A percentile compares a stretch with the other conserved stretches of the same genome.
phyloP scores from a whole-genome alignment of 352 stramenopile genomes.

The Pythium pyrilobum region DNA sequence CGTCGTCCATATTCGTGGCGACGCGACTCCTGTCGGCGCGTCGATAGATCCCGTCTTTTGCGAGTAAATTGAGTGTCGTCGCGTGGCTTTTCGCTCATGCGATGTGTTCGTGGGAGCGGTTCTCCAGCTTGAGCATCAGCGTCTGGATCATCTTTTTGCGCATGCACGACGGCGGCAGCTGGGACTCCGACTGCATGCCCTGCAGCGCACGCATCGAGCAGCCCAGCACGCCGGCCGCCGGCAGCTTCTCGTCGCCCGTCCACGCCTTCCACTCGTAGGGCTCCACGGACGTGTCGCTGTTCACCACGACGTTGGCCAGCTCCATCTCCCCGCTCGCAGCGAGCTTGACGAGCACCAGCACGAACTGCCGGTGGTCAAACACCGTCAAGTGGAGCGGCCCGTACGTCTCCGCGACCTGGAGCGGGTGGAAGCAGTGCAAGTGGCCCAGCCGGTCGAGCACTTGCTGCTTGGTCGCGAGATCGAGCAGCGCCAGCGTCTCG shows the following conservation, averaged over 20 bases:
- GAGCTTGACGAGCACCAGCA: slow-evolving; percentile 50
- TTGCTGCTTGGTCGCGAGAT: slow-evolving; percentile 58
- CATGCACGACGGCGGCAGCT: slow-evolving; percentile 39
- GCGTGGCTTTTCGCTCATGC: neutral
- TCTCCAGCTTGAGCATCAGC: slow-evolving; percentile 55
- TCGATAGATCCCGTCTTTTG: slow-evolving; percentile 8
- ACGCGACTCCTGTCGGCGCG: slow-evolving; percentile 26
- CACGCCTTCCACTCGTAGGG: slow-evolving; percentile 53
- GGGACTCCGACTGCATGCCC: slow-evolving; percentile 37
- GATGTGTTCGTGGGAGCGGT: slow-evolving; percentile 33
- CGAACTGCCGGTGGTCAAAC: slow-evolving; percentile 56
- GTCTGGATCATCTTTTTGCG: slow-evolving; percentile 58
- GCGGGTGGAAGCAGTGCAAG: slow-evolving; percentile 57
- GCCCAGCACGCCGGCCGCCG: slow-evolving; percentile 32
- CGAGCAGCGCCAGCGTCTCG: slow-evolving; percentile 59
- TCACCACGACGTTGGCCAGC: slow-evolving; percentile 41
- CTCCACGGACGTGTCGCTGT: slow-evolving; percentile 30
- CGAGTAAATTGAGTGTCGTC: neutral
- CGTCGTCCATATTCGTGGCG: slow-evolving; percentile 43
- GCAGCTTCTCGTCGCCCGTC: slow-evolving; percentile 50
- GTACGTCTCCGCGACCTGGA: slow-evolving; percentile 52
- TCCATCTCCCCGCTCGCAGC: slow-evolving; percentile 37
- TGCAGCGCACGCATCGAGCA: slow-evolving; percentile 40
- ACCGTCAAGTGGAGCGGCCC: slow-evolving; percentile 34
- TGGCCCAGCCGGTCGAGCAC: slow-evolving; percentile 57